Conservation (phyloP, 768 basidiomycete species). For the Lentinus tigrinus region DNA sequence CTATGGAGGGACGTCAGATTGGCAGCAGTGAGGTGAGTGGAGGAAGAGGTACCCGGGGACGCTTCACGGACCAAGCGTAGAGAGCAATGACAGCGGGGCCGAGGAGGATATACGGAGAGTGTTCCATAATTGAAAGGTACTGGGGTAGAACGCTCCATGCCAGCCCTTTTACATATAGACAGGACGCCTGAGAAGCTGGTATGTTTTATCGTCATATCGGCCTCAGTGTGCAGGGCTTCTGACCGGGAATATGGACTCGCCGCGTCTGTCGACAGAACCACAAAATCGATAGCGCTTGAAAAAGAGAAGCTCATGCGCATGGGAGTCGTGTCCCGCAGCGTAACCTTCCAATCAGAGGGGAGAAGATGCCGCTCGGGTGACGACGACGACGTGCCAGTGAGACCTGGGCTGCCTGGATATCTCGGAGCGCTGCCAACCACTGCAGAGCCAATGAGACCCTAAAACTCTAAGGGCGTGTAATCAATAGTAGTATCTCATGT, state of each 20-base stretch:
- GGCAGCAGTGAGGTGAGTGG: background rate
- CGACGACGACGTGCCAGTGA: background rate
- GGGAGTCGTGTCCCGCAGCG: background rate
- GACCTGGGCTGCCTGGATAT: no score
- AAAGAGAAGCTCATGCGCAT: background rate
- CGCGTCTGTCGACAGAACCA: background rate
- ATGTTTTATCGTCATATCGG: background rate
- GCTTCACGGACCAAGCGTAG: slow-evolving; percentile 3
- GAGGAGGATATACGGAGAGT: slow-evolving; percentile 8
- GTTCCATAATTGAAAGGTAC: slow-evolving; percentile 9
- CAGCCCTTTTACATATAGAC: background rate
- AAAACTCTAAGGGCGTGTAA: no score
- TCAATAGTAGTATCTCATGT: background rate
- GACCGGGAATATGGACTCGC: background rate
- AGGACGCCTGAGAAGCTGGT: background rate
- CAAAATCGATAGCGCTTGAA: background rate
- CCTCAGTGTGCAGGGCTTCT: background rate
- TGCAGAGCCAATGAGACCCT: no score
- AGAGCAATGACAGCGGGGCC: background rate
- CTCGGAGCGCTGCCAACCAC: no score
- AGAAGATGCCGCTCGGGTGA: background rate
- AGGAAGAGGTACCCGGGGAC: slow-evolving; percentile 4
- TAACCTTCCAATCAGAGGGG: background rate
- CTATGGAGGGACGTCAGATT: background rate
- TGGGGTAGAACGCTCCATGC: background rate